A percentile compares a stretch with the other conserved stretches of the same genome.
Conservation (phyloP, 176 grass and related monocot species). For the Aegilops bicornis region DNA sequence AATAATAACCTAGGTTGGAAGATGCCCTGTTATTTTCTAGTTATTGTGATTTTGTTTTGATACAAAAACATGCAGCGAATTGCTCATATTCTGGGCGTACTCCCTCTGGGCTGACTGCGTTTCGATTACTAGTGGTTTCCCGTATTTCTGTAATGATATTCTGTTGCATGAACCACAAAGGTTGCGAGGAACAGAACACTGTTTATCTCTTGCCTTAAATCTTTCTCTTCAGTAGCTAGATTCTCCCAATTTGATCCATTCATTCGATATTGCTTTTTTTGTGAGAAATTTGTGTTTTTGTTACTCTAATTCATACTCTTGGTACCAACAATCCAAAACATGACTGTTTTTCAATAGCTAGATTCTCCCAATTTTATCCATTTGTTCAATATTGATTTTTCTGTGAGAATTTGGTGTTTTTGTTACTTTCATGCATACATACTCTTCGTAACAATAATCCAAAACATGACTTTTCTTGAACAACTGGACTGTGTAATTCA, state of each 20-base stretch:
- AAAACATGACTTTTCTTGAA: not conserved
- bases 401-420: not conserved
- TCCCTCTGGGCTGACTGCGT: not conserved
- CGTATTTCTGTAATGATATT: not conserved
- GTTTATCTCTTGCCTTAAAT: not conserved
- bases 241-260: not conserved
- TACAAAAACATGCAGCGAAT: not conserved
- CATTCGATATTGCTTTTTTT: not conserved
- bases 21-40: not conserved
- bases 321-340: not conserved
- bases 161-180: not conserved
- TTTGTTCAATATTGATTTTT: not conserved
- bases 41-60: not conserved
- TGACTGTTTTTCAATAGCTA: not conserved
- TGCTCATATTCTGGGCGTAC: not conserved
- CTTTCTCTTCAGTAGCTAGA: not conserved
- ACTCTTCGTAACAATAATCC: not conserved
- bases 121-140: not conserved
- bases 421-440: not conserved
- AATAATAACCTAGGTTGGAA: not conserved
- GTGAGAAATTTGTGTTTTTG: not conserved
- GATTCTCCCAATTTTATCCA: not conserved
- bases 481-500: not conserved
- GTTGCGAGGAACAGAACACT: not conserved
- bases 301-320: not conserved